Percentiles rank a stretch among this genome's conserved stretches.
phyloP scores from a whole-genome alignment of 2,329 filamentous ascomycete genomes.

The Paraphaeosphaeria sporulosa region DNA sequence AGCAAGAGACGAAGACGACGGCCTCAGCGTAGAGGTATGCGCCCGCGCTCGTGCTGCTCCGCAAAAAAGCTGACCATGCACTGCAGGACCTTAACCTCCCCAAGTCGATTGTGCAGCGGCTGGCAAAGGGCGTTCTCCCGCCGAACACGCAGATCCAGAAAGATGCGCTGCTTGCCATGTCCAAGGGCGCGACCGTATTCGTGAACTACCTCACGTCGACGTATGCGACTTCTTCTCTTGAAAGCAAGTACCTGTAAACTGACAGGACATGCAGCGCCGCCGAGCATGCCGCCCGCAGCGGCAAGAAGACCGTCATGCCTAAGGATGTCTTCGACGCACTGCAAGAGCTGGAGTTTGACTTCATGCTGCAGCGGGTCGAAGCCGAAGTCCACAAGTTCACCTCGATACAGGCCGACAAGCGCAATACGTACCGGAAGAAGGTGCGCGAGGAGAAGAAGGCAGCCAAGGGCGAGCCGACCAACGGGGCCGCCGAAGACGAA shows the following conservation, averaged over 20 bases:
- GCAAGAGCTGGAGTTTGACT: slow-evolving; percentile 76
- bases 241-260: not conserved
- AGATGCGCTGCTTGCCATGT: slow-evolving; percentile 80
- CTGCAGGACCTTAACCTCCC: slow-evolving; percentile 72
- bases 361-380: slow-evolving; percentile 75
- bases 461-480: slow-evolving; percentile 25
- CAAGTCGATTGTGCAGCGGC: slow-evolving; percentile 79
- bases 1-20: slow-evolving; percentile 51
- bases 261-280: slow-evolving; percentile 67
- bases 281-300: slow-evolving; percentile 69
- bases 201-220: slow-evolving; percentile 79
- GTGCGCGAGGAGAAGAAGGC: slow-evolving; percentile 69
- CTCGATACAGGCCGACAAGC: slow-evolving; percentile 75
- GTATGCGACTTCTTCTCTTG: slow-evolving; percentile 57
- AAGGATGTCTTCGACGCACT: slow-evolving; percentile 79
- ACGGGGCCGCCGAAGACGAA: slow-evolving; percentile 50
- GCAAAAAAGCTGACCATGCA: slow-evolving; percentile 14
- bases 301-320: slow-evolving; percentile 80
- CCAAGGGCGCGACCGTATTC: slow-evolving; percentile 83
- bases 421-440: slow-evolving; percentile 75
- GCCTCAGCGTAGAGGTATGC: slow-evolving; percentile 54
- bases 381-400: slow-evolving; percentile 81
- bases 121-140: slow-evolving; percentile 81
- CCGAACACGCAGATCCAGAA: slow-evolving; percentile 84
- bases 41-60: slow-evolving; percentile 2